Conservation (phyloP, 257 asterid genomes). For the Craterostigma plantagineum region DNA sequence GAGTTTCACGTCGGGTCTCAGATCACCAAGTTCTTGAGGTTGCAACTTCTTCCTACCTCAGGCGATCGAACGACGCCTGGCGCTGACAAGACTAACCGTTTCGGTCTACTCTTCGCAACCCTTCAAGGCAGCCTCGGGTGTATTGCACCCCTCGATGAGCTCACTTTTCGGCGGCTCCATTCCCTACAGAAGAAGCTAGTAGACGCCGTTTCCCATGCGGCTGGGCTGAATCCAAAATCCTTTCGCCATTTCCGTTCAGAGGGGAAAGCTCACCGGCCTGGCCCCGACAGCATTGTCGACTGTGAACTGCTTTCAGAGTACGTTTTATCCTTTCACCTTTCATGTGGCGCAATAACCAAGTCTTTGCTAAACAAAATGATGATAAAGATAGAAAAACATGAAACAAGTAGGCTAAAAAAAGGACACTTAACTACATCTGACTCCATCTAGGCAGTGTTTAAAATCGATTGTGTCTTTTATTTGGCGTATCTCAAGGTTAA, state of each 20-base stretch:
- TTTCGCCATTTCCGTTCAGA: slow-evolving; percentile 67
- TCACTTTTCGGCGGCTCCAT: slow-evolving; percentile 87
- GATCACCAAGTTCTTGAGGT: slow-evolving; percentile 72
- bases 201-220: slow-evolving; percentile 71
- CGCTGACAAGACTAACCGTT: slow-evolving; percentile 88
- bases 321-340: slow-evolving; percentile 12
- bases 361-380: too few relatives aligned
- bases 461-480: too few relatives aligned
- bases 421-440: too few relatives aligned
- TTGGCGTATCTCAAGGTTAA: too few relatives aligned
- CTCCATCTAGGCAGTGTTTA: too few relatives aligned
- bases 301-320: slow-evolving; percentile 84
- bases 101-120: slow-evolving; percentile 78
- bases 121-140: slow-evolving; percentile 94
- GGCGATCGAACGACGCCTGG: slow-evolving; percentile 47
- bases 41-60: slow-evolving; percentile 73
- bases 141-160: slow-evolving; percentile 91
- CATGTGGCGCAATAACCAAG: neutral
- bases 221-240: slow-evolving; percentile 85
- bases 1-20: slow-evolving; percentile 94
- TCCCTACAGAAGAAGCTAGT: slow-evolving; percentile 90
- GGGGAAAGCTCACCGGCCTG: slow-evolving; percentile 97
- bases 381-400: too few relatives aligned
- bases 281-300: slow-evolving; percentile 93
- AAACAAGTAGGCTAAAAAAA: too few relatives aligned